Percentiles rank a stretch among this genome's conserved stretches.
Conservation (phyloP, 78 protist genomes). For the Dictyostelium brefeldianum region DNA sequence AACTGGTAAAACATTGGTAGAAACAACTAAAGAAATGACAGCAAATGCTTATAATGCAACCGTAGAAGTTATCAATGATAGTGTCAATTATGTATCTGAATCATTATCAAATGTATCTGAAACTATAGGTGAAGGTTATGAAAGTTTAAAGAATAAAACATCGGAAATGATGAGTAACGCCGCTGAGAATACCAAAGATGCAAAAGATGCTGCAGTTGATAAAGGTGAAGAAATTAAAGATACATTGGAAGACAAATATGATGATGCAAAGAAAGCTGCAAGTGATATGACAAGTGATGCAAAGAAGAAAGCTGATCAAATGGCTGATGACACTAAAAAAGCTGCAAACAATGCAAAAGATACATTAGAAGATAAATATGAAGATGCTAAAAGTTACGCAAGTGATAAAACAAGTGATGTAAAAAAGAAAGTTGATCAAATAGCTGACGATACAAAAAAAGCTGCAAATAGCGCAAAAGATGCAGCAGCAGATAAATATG, state of each 20-base stretch:
- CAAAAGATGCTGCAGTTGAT: neutral
- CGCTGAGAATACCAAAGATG: neutral
- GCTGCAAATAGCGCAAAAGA: no score
- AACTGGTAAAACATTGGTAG: neutral
- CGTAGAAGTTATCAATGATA: constrained; percentile 1
- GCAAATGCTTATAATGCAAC: constrained; percentile 13
- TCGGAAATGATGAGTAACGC: neutral
- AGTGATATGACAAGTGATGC: neutral
- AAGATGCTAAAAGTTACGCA: neutral
- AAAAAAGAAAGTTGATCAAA: neutral
- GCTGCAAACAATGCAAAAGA: neutral
- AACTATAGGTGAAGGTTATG: neutral
- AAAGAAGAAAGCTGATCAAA: neutral
- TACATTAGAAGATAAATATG: neutral
- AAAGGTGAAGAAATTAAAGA: neutral
- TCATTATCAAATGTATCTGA: constrained; percentile 34
- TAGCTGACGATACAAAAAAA: neutral
- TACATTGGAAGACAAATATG: no score
- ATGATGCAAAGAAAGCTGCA: no score
- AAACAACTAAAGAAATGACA: neutral
- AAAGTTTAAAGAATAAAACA: neutral
- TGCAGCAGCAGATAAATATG: no score
- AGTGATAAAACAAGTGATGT: neutral
- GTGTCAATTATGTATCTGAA: constrained; percentile 19
- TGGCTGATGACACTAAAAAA: neutral